Evolutionary conservation across 495 filamentous ascomycete species (phyloP).

Genomic region (Lindgomyces ingoldianus): DNA sequence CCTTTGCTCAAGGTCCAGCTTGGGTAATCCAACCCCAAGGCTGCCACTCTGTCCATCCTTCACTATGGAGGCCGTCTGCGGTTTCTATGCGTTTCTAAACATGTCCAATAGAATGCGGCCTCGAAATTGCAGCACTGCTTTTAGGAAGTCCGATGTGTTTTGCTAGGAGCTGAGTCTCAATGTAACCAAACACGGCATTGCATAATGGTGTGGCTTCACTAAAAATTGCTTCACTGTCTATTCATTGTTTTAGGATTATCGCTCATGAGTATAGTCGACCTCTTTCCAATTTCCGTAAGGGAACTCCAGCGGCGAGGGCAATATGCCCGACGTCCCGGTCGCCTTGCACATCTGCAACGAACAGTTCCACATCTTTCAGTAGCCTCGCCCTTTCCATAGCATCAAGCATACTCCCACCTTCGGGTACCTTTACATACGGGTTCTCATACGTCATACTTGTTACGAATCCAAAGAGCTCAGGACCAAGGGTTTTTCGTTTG

Average conservation of each 20-base stretch:
- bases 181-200: not conserved
- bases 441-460: conserved; percentile 40
- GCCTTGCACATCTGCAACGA: conserved; percentile 32
- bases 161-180: conserved; percentile 1
- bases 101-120: conserved; percentile 6
- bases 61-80: not conserved
- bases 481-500: conserved; percentile 24
- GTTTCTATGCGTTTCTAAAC: not conserved
- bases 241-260: too few relatives aligned
- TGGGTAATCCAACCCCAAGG: not conserved
- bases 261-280: conserved; percentile 23
- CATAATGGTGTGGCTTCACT: too few relatives aligned
- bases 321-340: conserved; percentile 34
- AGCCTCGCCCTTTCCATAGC: conserved; percentile 34
- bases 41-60: not conserved
- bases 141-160: not conserved
- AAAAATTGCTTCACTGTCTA: too few relatives aligned
- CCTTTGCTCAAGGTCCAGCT: conserved; percentile 3
- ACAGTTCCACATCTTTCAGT: conserved; percentile 28
- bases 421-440: conserved; percentile 21
- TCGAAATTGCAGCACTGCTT: not conserved
- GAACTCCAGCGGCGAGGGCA: conserved; percentile 26
- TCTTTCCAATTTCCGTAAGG: conserved; percentile 29
- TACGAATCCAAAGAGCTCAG: conserved; percentile 36
- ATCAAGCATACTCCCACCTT: conserved; percentile 29